phyloP scores from a whole-genome alignment of 768 basidiomycete species.

The Leccinum truebloodii region DNA sequence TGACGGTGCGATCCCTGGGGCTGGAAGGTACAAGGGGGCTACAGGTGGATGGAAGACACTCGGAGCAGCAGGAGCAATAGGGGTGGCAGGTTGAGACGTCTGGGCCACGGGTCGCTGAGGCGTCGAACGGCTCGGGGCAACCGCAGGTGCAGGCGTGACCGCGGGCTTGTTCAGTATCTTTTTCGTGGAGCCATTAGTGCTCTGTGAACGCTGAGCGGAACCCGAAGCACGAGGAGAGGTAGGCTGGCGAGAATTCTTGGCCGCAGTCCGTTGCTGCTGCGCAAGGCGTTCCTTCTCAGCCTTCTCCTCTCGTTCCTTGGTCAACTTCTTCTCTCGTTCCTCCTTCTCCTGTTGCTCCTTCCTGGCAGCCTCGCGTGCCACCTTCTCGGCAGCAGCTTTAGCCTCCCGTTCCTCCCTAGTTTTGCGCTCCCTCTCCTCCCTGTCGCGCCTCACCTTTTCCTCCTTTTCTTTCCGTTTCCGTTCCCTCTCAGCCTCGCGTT shows the following conservation, averaged over 20 bases:
- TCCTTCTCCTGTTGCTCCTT: conserved; percentile 57
- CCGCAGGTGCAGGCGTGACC: conserved; percentile 31
- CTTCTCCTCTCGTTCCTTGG: conserved; percentile 64
- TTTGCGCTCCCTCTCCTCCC: conserved; percentile 66
- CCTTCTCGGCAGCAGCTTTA: conserved; percentile 50
- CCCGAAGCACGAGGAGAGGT: conserved; percentile 54
- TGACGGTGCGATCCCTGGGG: conserved; percentile 45
- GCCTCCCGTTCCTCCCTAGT: conserved; percentile 66
- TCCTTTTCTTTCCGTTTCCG: conserved; percentile 75
- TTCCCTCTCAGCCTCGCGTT: conserved; percentile 75
- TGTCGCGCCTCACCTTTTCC: conserved; percentile 54
- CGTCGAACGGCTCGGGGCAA: conserved; percentile 37
- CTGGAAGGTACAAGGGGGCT: conserved; percentile 50
- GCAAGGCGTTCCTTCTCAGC: conserved; percentile 46
- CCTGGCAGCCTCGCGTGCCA: conserved; percentile 37
- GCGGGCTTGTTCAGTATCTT: conserved; percentile 59
- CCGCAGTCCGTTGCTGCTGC: conserved; percentile 52
- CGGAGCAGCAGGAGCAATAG: conserved; percentile 29
- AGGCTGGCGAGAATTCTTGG: conserved; percentile 49
- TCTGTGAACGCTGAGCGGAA: conserved; percentile 48
- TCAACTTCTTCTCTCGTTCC: conserved; percentile 66
- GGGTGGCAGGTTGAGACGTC: conserved; percentile 49
- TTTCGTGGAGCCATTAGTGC: conserved; percentile 53
- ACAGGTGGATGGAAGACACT: conserved; percentile 46
- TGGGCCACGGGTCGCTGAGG: conserved; percentile 38